These are phyloP conservation scores for Quercus berberidifolia DNA, from an alignment of 306 rosid species.

Conservation along the genomic window DNA sequence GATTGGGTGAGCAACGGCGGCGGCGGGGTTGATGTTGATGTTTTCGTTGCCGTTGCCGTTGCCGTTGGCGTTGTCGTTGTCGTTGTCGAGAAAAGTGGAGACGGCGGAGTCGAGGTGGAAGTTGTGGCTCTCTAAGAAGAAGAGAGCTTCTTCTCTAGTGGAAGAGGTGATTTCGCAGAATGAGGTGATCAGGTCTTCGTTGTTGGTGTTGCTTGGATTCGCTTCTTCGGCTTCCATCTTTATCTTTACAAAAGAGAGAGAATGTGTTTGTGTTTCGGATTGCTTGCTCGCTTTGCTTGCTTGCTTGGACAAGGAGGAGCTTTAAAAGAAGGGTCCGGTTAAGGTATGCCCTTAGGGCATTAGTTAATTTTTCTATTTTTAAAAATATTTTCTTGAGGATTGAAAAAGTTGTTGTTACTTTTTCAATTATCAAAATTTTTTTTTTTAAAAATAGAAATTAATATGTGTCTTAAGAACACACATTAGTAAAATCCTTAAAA, in stretches of 20 bases:
- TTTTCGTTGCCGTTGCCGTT: background rate
- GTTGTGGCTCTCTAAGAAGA: constrained; percentile 81
- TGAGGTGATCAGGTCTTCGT: constrained; percentile 37
- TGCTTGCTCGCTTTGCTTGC: background rate
- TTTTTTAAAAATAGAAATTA: too few species aligned
- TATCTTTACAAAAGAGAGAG: constrained; percentile 2
- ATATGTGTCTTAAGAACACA: too few species aligned
- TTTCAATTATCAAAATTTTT: too few species aligned
- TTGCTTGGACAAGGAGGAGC: background rate
- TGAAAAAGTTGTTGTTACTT: too few species aligned
- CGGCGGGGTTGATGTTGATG: background rate
- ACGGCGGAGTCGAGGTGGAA: constrained; percentile 94
- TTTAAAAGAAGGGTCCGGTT: too few species aligned
- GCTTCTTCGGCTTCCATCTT: constrained; percentile 33
- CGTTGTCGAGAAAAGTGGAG: constrained; percentile 63
- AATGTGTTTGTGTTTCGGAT: background rate
- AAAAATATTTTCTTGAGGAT: too few species aligned
- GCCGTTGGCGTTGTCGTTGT: background rate
- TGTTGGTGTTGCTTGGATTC: constrained; percentile 18
- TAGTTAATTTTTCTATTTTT: too few species aligned
- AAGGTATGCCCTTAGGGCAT: too few species aligned
- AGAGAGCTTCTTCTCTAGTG: constrained; percentile 65
- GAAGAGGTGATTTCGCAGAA: constrained; percentile 85
- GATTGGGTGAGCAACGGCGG: constrained; percentile 7
- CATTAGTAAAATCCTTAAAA: too few species aligned